A percentile compares a stretch with the other conserved stretches of the same genome.
phyloP scores from a whole-genome alignment of 371 early-diverging fungal species.

The Mortierella sp. region DNA sequence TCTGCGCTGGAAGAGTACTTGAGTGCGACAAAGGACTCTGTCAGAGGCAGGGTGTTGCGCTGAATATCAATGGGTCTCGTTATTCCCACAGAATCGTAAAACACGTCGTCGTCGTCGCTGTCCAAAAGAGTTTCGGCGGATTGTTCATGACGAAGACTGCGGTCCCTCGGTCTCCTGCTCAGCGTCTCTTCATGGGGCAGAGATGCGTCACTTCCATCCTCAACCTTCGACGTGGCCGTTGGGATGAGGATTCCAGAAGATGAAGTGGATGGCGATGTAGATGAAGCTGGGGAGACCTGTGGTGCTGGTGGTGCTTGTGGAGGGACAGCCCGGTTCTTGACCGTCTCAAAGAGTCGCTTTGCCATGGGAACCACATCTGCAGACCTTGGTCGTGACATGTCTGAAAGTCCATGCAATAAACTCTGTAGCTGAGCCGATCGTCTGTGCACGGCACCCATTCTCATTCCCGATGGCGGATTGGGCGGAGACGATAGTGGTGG shows the following conservation, averaged over 20 bases:
- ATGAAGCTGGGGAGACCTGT: conserved; percentile 2
- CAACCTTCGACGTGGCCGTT: conserved; percentile 6
- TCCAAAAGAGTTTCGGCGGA: neutral
- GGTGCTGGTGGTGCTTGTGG: neutral
- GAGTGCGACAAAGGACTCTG: conserved; percentile 61
- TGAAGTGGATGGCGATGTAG: neutral
- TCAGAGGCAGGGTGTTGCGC: conserved; percentile 51
- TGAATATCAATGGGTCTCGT: conserved; percentile 21
- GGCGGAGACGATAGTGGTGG: too few species aligned
- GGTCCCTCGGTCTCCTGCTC: conserved; percentile 7
- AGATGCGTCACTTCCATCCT: conserved; percentile 15
- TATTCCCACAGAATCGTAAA: conserved; percentile 40
- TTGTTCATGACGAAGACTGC: conserved; percentile 2
- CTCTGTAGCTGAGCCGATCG: conserved; percentile 32
- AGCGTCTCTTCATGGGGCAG: conserved; percentile 19
- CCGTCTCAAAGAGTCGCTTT: conserved; percentile 40
- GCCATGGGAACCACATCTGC: conserved; percentile 52
- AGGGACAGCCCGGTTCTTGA: conserved; percentile 20
- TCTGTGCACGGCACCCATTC: neutral
- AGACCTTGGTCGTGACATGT: conserved; percentile 44
- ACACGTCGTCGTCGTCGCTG: conserved; percentile 41
- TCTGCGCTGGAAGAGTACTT: conserved; percentile 57
- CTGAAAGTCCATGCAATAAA: conserved; percentile 45
- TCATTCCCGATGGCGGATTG: too few species aligned
- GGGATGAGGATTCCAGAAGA: neutral